These are phyloP conservation scores for Leucoagaricus sp. DNA, from an alignment of 1,284 basidiomycete genomes.

Conservation along the genomic window DNA sequence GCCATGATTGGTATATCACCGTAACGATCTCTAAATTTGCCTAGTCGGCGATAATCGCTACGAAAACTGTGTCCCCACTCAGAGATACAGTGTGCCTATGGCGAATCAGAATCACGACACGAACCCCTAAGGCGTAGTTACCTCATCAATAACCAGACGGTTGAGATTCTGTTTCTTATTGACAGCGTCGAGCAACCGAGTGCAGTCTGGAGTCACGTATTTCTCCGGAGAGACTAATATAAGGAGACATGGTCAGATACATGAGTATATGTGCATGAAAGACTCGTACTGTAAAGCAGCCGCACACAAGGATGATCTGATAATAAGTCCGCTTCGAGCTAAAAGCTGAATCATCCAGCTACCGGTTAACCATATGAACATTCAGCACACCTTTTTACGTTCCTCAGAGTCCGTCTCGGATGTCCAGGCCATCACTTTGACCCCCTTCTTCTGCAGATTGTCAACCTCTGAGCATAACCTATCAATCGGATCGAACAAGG, in stretches of 20 bases:
- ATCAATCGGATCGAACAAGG: constrained; percentile 2
- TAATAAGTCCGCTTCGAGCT: constrained; percentile 67
- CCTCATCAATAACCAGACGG: constrained; percentile 82
- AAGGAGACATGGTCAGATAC: neutral
- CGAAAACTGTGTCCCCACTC: constrained; percentile 89
- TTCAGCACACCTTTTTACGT: constrained; percentile 51
- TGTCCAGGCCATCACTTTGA: constrained; percentile 65
- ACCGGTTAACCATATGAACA: neutral
- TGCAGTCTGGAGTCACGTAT: constrained; percentile 57
- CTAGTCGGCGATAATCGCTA: constrained; percentile 70
- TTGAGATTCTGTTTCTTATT: constrained; percentile 61
- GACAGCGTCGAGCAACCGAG: constrained; percentile 49
- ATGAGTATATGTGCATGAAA: neutral
- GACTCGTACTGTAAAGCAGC: constrained; percentile 68
- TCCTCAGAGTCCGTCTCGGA: constrained; percentile 64
- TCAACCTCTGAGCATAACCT: constrained; percentile 58
- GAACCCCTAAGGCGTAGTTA: constrained; percentile 24
- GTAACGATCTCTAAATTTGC: constrained; percentile 68
- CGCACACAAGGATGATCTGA: constrained; percentile 62
- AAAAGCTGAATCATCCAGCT: constrained; percentile 1
- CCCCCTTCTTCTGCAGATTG: constrained; percentile 52
- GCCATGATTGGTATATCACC: constrained; percentile 82
- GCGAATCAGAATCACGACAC: neutral
- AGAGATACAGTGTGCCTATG: constrained; percentile 84
- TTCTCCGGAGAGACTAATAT: constrained; percentile 77